phyloP scores from a whole-genome alignment of 352 stramenopile genomes.

The Phytophthora melonis region DNA sequence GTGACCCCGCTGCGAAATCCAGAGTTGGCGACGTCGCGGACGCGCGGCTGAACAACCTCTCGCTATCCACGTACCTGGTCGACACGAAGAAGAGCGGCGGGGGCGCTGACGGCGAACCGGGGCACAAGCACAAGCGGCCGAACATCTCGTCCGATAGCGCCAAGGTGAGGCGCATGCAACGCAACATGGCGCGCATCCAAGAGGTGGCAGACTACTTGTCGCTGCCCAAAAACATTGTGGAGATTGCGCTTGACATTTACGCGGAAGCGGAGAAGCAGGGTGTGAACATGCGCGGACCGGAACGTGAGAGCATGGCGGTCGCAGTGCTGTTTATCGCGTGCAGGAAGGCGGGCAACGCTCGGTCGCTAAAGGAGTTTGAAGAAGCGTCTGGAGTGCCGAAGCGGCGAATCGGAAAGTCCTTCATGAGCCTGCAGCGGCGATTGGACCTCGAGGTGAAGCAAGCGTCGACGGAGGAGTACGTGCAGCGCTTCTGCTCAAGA shows the following conservation, averaged over 20 bases:
- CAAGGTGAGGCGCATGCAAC: slow-evolving; percentile 74
- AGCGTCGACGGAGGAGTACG: slow-evolving; percentile 78
- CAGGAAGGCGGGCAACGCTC: slow-evolving; percentile 66
- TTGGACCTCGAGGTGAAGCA: slow-evolving; percentile 75
- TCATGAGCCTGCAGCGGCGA: slow-evolving; percentile 67
- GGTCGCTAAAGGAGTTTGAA: slow-evolving; percentile 83
- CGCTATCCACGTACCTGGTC: slow-evolving; percentile 78
- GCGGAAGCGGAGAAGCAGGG: slow-evolving; percentile 73
- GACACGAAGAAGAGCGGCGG: slow-evolving; percentile 53
- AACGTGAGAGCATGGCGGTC: slow-evolving; percentile 74
- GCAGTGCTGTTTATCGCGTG: slow-evolving; percentile 83
- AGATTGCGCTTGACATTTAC: slow-evolving; percentile 77
- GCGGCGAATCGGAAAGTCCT: slow-evolving; percentile 83
- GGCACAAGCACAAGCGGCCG: slow-evolving; percentile 58
- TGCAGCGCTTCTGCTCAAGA: slow-evolving; percentile 80
- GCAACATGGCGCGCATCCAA: slow-evolving; percentile 72
- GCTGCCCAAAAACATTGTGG: slow-evolving; percentile 78
- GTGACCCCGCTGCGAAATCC: slow-evolving; percentile 81
- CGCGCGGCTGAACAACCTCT: slow-evolving; percentile 63
- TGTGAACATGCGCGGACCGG: slow-evolving; percentile 65
- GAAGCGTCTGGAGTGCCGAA: slow-evolving; percentile 77
- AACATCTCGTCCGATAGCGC: slow-evolving; percentile 68
- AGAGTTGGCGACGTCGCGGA: slow-evolving; percentile 79
- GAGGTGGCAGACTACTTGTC: slow-evolving; percentile 71
- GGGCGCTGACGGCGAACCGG: slow-evolving; percentile 30